A percentile compares a stretch with the other conserved stretches of the same genome.
Evolutionary conservation across 2,329 filamentous ascomycete genomes (phyloP).

Genomic region (Ophiostoma tasmaniense): DNA sequence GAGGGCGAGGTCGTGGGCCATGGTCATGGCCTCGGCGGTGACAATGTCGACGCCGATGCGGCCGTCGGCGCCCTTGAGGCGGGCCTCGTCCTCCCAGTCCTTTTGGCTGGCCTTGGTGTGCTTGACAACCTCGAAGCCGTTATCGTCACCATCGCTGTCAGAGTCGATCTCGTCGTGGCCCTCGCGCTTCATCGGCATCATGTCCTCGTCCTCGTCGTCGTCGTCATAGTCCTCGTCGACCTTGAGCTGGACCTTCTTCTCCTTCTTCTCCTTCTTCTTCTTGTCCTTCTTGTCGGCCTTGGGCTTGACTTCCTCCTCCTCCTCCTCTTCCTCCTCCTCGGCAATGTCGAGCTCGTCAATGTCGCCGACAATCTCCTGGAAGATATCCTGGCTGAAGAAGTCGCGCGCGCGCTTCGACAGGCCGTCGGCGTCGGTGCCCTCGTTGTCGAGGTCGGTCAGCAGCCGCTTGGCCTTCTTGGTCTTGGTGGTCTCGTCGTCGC

Average conservation of each 20-base stretch:
- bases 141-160: conserved; percentile 27
- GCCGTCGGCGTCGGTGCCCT: conserved; percentile 41
- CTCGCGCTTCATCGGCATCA: conserved; percentile 5
- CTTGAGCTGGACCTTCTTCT: conserved; percentile 6
- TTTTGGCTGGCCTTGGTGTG: conserved; percentile 30
- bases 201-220: conserved; percentile 7
- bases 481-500: conserved; percentile 48
- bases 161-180: conserved; percentile 20
- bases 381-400: conserved; percentile 94
- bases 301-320: conserved; percentile 29
- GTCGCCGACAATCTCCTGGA: conserved; percentile 68
- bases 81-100: conserved; percentile 58
- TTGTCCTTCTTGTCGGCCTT: conserved; percentile 1
- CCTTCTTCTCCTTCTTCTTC: conserved; percentile 34
- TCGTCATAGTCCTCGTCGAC: conserved; percentile 6
- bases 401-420: conserved; percentile 78
- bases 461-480: conserved; percentile 38
- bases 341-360: conserved; percentile 42
- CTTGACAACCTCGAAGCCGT: conserved; percentile 54
- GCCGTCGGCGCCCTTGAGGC: conserved; percentile 49
- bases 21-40: conserved; percentile 97
- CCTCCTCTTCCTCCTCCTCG: conserved; percentile 34
- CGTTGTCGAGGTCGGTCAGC: conserved; percentile 54
- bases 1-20: conserved; percentile 84
- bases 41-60: conserved; percentile 82